Conservation (phyloP, 2,329 filamentous ascomycete genomes). For the Cercospora beticola region DNA sequence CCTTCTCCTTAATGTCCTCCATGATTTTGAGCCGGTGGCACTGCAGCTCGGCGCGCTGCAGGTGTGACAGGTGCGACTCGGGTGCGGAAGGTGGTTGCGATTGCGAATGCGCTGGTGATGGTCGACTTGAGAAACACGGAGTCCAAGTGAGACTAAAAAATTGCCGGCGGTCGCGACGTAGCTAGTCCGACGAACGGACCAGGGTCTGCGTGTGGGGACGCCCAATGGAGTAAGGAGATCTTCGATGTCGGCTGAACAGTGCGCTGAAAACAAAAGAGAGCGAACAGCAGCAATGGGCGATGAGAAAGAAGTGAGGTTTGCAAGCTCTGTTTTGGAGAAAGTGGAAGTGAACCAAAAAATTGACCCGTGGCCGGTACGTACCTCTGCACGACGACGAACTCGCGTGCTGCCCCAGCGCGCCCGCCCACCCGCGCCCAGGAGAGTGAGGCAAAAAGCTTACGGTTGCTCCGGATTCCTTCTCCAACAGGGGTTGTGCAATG, state of each 20-base stretch:
- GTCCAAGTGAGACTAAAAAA: neutral
- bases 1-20: conserved; percentile 34
- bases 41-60: conserved; percentile 30
- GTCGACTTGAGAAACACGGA: neutral
- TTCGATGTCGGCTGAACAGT: neutral
- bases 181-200: neutral
- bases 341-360: neutral
- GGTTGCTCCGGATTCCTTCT: neutral
- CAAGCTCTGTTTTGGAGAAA: neutral
- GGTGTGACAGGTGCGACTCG: conserved; percentile 7
- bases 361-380: neutral
- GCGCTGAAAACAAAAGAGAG: neutral
- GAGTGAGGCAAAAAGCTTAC: neutral
- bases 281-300: neutral
- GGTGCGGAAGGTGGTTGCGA: neutral
- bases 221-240: neutral
- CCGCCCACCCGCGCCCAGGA: neutral
- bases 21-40: conserved; percentile 35
- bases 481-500: neutral
- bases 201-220: neutral
- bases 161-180: conserved; percentile 2
- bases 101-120: neutral
- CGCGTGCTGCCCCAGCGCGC: neutral
- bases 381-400: neutral
- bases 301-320: neutral